Evolutionary conservation across 2,329 filamentous ascomycete species (phyloP).

Genomic region (Colletotrichum melonis): DNA sequence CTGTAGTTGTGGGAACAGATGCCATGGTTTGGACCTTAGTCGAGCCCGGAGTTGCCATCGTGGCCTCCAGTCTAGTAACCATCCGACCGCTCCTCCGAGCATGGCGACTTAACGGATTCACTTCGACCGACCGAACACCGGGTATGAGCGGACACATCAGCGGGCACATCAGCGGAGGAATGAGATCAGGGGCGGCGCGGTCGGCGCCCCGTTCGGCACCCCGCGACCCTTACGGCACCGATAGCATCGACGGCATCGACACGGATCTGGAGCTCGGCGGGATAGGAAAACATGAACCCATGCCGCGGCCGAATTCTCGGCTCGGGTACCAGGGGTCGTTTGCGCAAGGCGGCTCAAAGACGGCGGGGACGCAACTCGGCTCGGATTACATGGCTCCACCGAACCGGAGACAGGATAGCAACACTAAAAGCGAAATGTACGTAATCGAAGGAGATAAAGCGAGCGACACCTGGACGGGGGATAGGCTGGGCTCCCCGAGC

Average conservation of each 20-base stretch:
- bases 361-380: background rate
- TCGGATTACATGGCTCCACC: conserved; percentile 1
- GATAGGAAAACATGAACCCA: conserved; percentile 8
- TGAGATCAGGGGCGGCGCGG: conserved; percentile 44
- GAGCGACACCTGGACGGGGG: conserved; percentile 22
- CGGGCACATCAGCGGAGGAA: conserved; percentile 38
- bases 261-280: conserved; percentile 45
- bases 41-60: conserved; percentile 66
- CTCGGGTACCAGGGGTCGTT: background rate
- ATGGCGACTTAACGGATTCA: conserved; percentile 60
- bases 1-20: conserved; percentile 58
- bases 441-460: conserved; percentile 47
- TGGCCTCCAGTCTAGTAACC: conserved; percentile 65
- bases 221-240: conserved; percentile 46
- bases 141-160: conserved; percentile 39
- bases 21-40: conserved; percentile 69
- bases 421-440: conserved; percentile 48
- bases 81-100: conserved; percentile 64
- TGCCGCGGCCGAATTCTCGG: background rate
- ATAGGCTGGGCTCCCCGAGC: conserved; percentile 41
- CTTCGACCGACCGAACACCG: conserved; percentile 50
- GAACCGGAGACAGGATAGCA: background rate
- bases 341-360: background rate
- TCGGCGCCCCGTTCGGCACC: conserved; percentile 39
- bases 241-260: conserved; percentile 54